These are phyloP conservation scores for Furcasterigmium furcatum DNA, from an alignment of 2,329 filamentous ascomycete species.

Conservation along the genomic window DNA sequence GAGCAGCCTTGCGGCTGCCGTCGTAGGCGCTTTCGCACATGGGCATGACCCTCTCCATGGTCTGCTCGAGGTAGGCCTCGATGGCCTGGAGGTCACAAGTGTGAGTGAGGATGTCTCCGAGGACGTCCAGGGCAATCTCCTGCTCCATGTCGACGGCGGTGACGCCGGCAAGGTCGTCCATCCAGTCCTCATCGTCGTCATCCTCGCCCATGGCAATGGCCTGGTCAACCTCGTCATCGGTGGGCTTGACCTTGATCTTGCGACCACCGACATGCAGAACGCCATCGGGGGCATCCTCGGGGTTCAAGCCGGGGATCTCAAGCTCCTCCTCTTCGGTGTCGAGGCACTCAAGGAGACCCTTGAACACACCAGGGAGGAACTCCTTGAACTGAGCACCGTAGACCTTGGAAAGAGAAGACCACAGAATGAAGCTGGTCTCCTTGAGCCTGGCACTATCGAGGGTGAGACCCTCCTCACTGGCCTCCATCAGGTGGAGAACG, in stretches of 20 bases:
- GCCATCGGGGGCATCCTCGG: slow-evolving; percentile 45
- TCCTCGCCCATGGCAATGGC: slow-evolving; percentile 58
- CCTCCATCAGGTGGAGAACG: slow-evolving; percentile 84
- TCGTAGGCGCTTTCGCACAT: slow-evolving; percentile 89
- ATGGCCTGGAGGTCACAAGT: slow-evolving; percentile 71
- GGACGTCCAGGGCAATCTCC: slow-evolving; percentile 92
- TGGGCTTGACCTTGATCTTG: slow-evolving; percentile 73
- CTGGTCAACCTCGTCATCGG: slow-evolving; percentile 52
- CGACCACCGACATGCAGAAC: slow-evolving; percentile 76
- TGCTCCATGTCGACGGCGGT: slow-evolving; percentile 93
- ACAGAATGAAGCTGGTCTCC: slow-evolving; percentile 96
- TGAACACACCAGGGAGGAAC: slow-evolving; percentile 75
- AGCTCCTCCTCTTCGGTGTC: slow-evolving; percentile 87
- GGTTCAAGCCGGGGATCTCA: slow-evolving; percentile 70
- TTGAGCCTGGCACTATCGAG: slow-evolving; percentile 87
- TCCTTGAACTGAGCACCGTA: slow-evolving; percentile 81
- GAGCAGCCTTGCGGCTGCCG: slow-evolving; percentile 86
- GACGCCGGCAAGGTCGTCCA: slow-evolving; percentile 79
- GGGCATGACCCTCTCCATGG: slow-evolving; percentile 75
- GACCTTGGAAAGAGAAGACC: slow-evolving; percentile 91
- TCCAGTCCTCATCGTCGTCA: slow-evolving; percentile 77
- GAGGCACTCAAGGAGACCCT: slow-evolving; percentile 78
- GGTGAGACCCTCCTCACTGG: slow-evolving; percentile 85
- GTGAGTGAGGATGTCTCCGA: slow-evolving; percentile 88
- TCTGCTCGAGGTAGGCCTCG: slow-evolving; percentile 83